These are phyloP conservation scores for Hyaloscypha finlandica DNA, from an alignment of 495 filamentous ascomycete species.

Conservation along the genomic window DNA sequence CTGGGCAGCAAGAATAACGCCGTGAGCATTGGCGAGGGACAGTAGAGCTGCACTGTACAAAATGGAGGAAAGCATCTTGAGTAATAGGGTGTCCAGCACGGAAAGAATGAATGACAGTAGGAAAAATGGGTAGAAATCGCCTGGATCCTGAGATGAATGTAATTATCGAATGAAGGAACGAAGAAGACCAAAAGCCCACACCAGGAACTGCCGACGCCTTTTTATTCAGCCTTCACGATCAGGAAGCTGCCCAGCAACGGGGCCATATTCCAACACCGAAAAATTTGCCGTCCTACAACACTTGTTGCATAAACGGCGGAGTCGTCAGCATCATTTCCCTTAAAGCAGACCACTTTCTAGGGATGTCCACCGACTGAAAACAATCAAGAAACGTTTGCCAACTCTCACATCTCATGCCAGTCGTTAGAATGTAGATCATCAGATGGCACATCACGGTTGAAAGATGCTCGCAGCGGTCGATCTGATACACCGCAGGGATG, in stretches of 20 bases:
- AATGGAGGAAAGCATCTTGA: slow-evolving; percentile 38
- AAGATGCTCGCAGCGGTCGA: not conserved
- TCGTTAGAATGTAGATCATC: slow-evolving; percentile 14
- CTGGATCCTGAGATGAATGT: slow-evolving; percentile 23
- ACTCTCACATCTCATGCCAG: slow-evolving; percentile 15
- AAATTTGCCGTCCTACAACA: slow-evolving; percentile 9
- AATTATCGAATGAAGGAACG: slow-evolving; percentile 37
- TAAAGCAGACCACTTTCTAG: slow-evolving; percentile 11
- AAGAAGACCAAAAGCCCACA: slow-evolving; percentile 26
- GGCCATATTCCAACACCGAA: slow-evolving; percentile 5
- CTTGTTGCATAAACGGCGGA: slow-evolving; percentile 16
- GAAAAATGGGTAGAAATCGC: slow-evolving; percentile 40
- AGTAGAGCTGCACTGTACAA: slow-evolving; percentile 41
- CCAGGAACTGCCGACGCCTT: slow-evolving; percentile 1
- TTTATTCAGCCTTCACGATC: slow-evolving; percentile 5
- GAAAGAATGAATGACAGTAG: slow-evolving; percentile 42
- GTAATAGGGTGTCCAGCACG: slow-evolving; percentile 36
- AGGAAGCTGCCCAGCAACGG: not conserved
- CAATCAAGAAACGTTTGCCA: slow-evolving; percentile 23
- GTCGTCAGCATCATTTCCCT: slow-evolving; percentile 9
- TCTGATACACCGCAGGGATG: slow-evolving; percentile 18
- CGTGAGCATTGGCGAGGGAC: slow-evolving; percentile 40
- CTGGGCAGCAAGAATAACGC: slow-evolving; percentile 45
- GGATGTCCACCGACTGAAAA: slow-evolving; percentile 22
- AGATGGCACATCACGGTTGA: slow-evolving; percentile 20